These are phyloP conservation scores for Penicillium taxi DNA, from an alignment of 495 filamentous ascomycete species.

Conservation along the genomic window DNA sequence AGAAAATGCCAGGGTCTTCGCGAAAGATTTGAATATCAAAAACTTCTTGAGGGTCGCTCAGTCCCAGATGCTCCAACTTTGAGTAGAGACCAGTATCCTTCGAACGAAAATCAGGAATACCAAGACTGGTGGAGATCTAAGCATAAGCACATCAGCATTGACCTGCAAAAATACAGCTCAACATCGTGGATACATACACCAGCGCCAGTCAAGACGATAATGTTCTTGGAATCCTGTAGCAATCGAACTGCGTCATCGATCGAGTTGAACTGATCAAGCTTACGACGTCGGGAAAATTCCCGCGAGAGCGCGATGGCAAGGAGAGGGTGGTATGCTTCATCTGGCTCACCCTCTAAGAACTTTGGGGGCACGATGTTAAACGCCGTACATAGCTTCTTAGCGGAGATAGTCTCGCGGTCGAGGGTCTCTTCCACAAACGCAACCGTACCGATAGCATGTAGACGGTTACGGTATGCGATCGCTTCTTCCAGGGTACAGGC, in stretches of 20 bases:
- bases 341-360: constrained; percentile 66
- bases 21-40: constrained; percentile 85
- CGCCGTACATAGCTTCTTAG: constrained; percentile 82
- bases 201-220: constrained; percentile 90
- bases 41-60: constrained; percentile 85
- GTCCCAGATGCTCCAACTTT: constrained; percentile 64
- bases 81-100: constrained; percentile 61
- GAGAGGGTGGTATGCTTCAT: constrained; percentile 66
- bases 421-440: constrained; percentile 70
- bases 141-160: too few species aligned
- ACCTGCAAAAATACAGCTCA: too few species aligned
- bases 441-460: constrained; percentile 67
- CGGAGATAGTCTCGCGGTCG: constrained; percentile 56
- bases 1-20: constrained; percentile 85
- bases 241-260: constrained; percentile 80
- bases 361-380: constrained; percentile 74
- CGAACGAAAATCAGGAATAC: constrained; percentile 63
- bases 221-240: constrained; percentile 65
- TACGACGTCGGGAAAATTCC: constrained; percentile 75
- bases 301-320: constrained; percentile 69
- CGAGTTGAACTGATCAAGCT: constrained; percentile 73
- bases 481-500: constrained; percentile 72
- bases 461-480: constrained; percentile 52
- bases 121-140: constrained; percentile 66
- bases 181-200: constrained; percentile 57